These are phyloP conservation scores for Leccinum truebloodii DNA, from an alignment of 768 basidiomycete genomes.

Conservation along the genomic window DNA sequence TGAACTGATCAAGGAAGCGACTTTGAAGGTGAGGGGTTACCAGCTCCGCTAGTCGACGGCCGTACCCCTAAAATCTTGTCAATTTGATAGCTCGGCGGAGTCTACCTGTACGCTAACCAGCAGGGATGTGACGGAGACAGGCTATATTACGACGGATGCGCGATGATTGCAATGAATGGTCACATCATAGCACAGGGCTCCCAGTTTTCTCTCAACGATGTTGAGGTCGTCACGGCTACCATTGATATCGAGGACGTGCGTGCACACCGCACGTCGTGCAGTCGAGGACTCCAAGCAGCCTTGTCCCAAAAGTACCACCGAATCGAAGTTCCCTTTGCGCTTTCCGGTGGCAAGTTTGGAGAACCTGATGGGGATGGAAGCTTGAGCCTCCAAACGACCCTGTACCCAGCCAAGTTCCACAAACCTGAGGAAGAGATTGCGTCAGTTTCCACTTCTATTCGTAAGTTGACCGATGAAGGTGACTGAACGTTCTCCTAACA, in stretches of 20 bases:
- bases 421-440: conserved; percentile 96
- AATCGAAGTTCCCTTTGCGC: conserved; percentile 76
- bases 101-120: conserved; percentile 98
- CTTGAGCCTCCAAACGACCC: conserved; percentile 49
- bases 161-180: conserved; percentile 95
- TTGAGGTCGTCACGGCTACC: conserved; percentile 95
- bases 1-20: conserved; percentile 96
- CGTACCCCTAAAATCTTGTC: background rate
- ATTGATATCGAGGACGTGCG: conserved; percentile 97
- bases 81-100: conserved; percentile 78
- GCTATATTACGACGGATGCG: conserved; percentile 96
- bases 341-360: conserved; percentile 75
- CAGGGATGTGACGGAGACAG: conserved; percentile 99
- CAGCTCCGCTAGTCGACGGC: background rate
- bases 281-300: conserved; percentile 90
- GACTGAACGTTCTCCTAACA: conserved; percentile 32
- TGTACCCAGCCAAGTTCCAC: conserved; percentile 55
- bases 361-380: conserved; percentile 56
- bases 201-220: conserved; percentile 94
- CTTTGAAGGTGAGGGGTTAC: conserved; percentile 66
- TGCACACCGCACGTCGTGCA: conserved; percentile 80
- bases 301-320: conserved; percentile 72
- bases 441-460: conserved; percentile 45
- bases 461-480: background rate
- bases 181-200: conserved; percentile 91